Evolutionary conservation across 2,329 filamentous ascomycete species (phyloP).

Genomic region (Nemania sp.): DNA sequence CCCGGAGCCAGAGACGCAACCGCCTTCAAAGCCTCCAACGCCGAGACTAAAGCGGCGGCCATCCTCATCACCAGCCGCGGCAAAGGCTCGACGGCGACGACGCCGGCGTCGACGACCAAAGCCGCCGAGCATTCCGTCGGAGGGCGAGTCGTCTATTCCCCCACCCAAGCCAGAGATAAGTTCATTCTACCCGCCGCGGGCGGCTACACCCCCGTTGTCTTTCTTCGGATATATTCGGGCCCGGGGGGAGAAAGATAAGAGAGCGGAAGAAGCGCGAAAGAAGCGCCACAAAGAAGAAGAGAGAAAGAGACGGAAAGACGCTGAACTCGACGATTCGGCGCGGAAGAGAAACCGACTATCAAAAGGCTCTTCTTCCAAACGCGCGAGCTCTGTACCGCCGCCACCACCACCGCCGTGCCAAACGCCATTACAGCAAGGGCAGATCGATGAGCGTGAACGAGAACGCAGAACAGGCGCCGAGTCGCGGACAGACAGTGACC

Average conservation of each 20-base stretch:
- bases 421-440: too few relatives aligned
- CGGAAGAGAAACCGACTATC: background rate
- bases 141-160: conserved; percentile 10
- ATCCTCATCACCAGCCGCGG: conserved; percentile 15
- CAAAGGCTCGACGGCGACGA: conserved; percentile 9
- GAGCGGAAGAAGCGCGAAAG: conserved; percentile 2
- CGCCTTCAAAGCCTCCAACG: background rate
- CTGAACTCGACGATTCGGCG: background rate
- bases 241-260: conserved; percentile 7
- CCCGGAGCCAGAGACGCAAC: conserved; percentile 2
- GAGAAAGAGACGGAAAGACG: background rate
- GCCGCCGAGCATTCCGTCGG: conserved; percentile 1
- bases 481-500: background rate
- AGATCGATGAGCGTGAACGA: too few relatives aligned
- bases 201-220: conserved; percentile 3
- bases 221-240: conserved; percentile 14
- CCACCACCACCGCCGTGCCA: too few relatives aligned
- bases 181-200: background rate
- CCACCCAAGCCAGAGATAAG: conserved; percentile 14
- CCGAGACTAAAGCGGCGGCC: conserved; percentile 9
- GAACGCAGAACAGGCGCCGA: too few relatives aligned
- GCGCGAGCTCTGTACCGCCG: conserved; percentile 5
- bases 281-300: conserved; percentile 5
- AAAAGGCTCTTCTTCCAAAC: background rate
- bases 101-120: conserved; percentile 11